Base-by-base conservation (phyloP, 2,329 filamentous ascomycete species). In the Canariomyces notabilis region DNA sequence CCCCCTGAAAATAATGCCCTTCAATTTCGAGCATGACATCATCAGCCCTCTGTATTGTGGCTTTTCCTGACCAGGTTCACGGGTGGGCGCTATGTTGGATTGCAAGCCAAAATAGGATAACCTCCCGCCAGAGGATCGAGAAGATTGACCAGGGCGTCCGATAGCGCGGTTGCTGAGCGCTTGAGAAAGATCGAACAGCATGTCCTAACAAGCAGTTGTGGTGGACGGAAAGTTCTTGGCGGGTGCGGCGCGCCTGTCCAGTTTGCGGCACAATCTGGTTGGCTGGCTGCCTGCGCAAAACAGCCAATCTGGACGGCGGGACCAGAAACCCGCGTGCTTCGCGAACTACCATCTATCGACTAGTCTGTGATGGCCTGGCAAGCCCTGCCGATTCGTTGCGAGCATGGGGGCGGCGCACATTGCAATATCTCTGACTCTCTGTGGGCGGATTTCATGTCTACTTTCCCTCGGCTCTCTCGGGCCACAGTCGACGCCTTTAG, bases 251-350 rank as follows among this genome's bases (percentile, higher is more conserved):
- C 35, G 36, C 35, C 26, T 11, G 6, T 26, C 26, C 9, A 3
- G 29, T 29, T 34, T 35, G 21, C 29, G 26, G 23, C 29, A 9
- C 18, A 31, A 40, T 35, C 33, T 35, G 36, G 40, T 51, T 51
- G 49, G 49, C 15, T 26, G n/a, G 36, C 6, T 18, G 16, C 11
- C 32, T 12, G 20, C 12, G 37, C 19, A 18, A 22, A 23, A 18
- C 20, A 33, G 18, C 41, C 49, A 45, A 48, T 48, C 44, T 26
- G 14, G 20, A 32, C n/a, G n/a, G 21, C 22, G 36, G 33, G 31
- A 44, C 29, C 15, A 21, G 37, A 19, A 22, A 4, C 26, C 26
- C 9, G 8, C 8, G 14, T 9, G 26, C 3, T 29, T 5, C 14
- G 4, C 8, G 7, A 29, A 9, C 8, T 12, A 29, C 26, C 8